These are phyloP conservation scores for Coprinopsis sp. DNA, from an alignment of 768 basidiomycete species.

Conservation along the genomic window DNA sequence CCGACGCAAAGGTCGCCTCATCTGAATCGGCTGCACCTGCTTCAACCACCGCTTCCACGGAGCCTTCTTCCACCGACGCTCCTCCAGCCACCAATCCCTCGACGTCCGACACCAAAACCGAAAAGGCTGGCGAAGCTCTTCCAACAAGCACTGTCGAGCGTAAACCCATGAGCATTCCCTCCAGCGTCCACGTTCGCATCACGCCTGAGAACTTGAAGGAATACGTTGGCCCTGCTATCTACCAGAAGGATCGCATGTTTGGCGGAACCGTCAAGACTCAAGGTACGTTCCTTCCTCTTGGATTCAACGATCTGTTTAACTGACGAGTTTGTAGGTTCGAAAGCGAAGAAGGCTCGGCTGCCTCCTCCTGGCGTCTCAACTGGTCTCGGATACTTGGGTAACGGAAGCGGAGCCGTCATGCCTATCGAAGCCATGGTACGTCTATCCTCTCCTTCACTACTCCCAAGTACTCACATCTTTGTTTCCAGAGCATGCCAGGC, in stretches of 20 bases:
- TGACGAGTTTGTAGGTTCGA: no score
- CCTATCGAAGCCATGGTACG: conserved; percentile 90
- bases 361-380: conserved; percentile 94
- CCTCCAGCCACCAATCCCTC: conserved; percentile 17
- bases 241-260: conserved; percentile 94
- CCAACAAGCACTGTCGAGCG: conserved; percentile 68
- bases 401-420: conserved; percentile 96
- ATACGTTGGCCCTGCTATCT: conserved; percentile 93
- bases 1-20: conserved; percentile 4
- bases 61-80: no score
- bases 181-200: conserved; percentile 73
- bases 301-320: no score
- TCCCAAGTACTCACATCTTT: neutral
- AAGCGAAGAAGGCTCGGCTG: conserved; percentile 31
- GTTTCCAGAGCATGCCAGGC: conserved; percentile 86
- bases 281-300: no score
- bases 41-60: conserved; percentile 7
- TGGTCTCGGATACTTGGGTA: conserved; percentile 92
- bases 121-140: conserved; percentile 7
- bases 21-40: conserved; percentile 23
- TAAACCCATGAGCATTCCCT: conserved; percentile 77
- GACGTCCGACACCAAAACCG: conserved; percentile 15
- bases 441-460: neutral
- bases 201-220: conserved; percentile 88
- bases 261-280: conserved; percentile 2